Conservation (phyloP, 2,329 filamentous ascomycete species). For the Coniochaeta prunicola region DNA sequence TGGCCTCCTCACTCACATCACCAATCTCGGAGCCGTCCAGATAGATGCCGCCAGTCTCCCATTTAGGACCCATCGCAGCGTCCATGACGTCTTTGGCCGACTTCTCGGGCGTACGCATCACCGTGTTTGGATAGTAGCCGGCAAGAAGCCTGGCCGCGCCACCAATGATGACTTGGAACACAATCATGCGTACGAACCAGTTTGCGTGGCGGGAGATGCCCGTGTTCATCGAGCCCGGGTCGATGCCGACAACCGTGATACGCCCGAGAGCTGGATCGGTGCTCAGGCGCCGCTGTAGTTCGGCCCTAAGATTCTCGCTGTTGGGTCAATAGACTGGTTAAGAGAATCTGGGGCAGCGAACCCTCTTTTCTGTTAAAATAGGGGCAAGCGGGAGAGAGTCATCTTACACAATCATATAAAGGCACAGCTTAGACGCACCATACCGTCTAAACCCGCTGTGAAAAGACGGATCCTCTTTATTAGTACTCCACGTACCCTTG, state of each 20-base stretch:
- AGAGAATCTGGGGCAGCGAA: background rate
- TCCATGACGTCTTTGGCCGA: conserved; percentile 22
- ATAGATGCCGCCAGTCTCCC: no score
- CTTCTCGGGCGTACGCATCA: conserved; percentile 16
- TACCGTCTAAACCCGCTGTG: conserved; percentile 21
- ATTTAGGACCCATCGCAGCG: conserved; percentile 23
- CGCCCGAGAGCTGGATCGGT: conserved; percentile 17
- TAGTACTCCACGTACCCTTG: conserved; percentile 16
- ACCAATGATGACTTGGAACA: conserved; percentile 9
- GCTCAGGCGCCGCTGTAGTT: conserved; percentile 20
- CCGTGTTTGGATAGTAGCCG: conserved; percentile 12
- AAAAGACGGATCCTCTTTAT: conserved; percentile 13
- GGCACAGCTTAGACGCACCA: conserved; percentile 23
- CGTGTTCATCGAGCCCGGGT: conserved; percentile 25
- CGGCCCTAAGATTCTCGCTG: no score
- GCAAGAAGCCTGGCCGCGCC: conserved; percentile 10
- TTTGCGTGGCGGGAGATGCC: conserved; percentile 11
- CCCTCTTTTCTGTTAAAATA: background rate
- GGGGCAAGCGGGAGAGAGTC: background rate
- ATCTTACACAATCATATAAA: conserved; percentile 23
- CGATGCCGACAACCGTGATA: conserved; percentile 23
- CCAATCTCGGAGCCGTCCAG: conserved; percentile 16
- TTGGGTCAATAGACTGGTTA: no score
- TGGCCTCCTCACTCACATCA: conserved; percentile 16
- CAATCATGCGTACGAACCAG: conserved; percentile 5